Evolutionary conservation across 306 rosid species (phyloP).

Genomic region (Inga oerstediana): DNA sequence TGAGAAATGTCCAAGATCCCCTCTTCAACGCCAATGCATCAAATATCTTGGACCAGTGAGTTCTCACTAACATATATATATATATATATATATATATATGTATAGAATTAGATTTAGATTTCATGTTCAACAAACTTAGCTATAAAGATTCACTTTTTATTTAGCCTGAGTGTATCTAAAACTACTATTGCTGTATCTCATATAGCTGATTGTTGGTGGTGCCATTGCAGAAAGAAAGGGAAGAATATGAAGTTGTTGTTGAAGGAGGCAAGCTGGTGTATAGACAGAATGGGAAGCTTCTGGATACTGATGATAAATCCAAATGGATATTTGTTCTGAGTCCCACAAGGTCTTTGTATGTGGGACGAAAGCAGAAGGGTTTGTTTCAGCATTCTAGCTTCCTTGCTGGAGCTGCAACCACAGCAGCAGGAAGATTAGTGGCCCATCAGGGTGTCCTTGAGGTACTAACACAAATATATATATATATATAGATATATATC

Average conservation of each 20-base stretch:
- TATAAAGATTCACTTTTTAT: not conserved
- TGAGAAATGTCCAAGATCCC: conserved; percentile 64
- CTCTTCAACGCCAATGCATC: conserved; percentile 81
- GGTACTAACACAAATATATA: conserved; percentile 34
- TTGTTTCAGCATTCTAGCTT: conserved; percentile 86
- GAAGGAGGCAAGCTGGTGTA: conserved; percentile 66
- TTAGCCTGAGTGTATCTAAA: not conserved
- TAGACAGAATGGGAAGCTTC: conserved; percentile 48
- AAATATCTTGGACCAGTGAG: conserved; percentile 88
- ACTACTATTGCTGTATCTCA: not conserved
- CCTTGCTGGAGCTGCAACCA: conserved; percentile 88
- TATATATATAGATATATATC: too few relatives aligned
- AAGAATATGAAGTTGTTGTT: conserved; percentile 70
- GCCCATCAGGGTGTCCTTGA: conserved; percentile 67
- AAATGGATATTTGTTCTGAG: conserved; percentile 94
- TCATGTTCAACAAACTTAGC: too few relatives aligned
- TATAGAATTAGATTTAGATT: not conserved
- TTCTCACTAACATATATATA: not conserved
- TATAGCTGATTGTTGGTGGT: not conserved
- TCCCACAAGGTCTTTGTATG: conserved; percentile 79
- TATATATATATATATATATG: not conserved
- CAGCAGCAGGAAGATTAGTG: conserved; percentile 93
- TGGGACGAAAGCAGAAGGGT: conserved; percentile 84
- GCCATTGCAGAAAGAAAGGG: conserved; percentile 69
- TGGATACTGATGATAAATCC: conserved; percentile 65